A percentile compares a stretch with the other conserved stretches of the same genome.
These are phyloP conservation scores for Carpinus viminea DNA, from an alignment of 306 rosid species.

Conservation along the genomic window DNA sequence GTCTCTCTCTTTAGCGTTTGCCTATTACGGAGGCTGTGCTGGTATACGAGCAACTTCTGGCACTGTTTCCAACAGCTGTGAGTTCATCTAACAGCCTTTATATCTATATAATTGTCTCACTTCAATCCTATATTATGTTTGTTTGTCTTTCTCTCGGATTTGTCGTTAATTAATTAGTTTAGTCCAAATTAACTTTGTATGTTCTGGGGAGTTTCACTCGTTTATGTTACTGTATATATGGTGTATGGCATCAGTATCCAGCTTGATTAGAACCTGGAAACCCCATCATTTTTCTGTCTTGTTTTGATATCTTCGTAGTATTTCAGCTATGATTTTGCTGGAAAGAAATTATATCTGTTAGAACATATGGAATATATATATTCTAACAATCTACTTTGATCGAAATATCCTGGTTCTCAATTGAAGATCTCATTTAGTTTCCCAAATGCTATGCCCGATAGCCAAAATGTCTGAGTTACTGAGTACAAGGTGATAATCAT, in stretches of 20 bases:
- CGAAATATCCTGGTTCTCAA: background rate
- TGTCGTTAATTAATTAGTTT: background rate
- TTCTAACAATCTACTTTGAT: background rate
- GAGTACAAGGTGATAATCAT: background rate
- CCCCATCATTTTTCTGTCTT: background rate
- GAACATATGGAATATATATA: too few relatives aligned
- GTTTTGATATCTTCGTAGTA: background rate
- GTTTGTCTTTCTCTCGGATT: background rate
- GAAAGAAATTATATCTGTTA: background rate
- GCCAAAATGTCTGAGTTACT: background rate
- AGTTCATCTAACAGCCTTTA: conserved; percentile 38
- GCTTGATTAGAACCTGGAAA: background rate
- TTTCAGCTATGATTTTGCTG: background rate
- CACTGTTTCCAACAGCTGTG: conserved; percentile 81
- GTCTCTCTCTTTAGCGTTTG: conserved; percentile 55
- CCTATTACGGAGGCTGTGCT: conserved; percentile 83
- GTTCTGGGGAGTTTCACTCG: background rate
- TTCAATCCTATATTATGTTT: background rate
- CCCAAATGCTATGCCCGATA: background rate
- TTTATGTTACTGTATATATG: background rate
- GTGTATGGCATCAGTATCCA: background rate
- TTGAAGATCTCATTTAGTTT: background rate
- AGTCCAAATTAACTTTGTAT: background rate
- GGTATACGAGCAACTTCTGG: conserved; percentile 81
- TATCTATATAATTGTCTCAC: background rate